Evolutionary conservation across 140 eudicot species (phyloP).

Genomic region (Bidens hawaiensis): DNA sequence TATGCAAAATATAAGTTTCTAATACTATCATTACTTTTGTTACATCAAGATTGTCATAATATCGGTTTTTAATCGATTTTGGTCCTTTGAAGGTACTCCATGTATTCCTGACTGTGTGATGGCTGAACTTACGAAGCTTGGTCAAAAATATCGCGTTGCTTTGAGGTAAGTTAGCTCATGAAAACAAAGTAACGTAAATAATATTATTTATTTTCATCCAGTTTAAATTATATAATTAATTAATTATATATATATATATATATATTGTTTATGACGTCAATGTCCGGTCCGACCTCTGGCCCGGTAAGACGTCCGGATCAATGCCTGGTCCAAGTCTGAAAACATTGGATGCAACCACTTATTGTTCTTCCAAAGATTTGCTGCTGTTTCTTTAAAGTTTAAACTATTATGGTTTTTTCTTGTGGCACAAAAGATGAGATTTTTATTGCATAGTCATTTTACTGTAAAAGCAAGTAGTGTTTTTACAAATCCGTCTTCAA

Average conservation of each 20-base stretch:
- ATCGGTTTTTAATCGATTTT: neutral
- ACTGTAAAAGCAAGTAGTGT: constrained; percentile 10
- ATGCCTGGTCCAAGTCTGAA: neutral
- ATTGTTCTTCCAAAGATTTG: neutral
- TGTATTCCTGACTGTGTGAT: constrained; percentile 99
- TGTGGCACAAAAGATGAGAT: neutral
- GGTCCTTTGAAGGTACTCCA: constrained; percentile 69
- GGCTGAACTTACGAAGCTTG: constrained; percentile 92
- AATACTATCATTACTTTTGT: neutral
- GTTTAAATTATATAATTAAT: too few relatives aligned
- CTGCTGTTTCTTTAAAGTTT: neutral
- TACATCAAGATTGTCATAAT: neutral
- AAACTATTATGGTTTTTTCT: neutral
- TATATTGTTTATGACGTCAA: too few relatives aligned
- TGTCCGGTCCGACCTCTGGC: too few relatives aligned
- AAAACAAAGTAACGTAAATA: neutral
- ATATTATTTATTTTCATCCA: too few relatives aligned
- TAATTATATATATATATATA: too few relatives aligned
- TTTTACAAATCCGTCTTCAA: neutral
- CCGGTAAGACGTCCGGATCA: too few relatives aligned
- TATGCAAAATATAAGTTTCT: constrained; percentile 90
- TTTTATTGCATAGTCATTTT: neutral
- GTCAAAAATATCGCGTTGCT: constrained; percentile 85
- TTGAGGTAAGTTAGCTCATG: constrained; percentile 42
- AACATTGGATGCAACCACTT: neutral